phyloP scores from a whole-genome alignment of 768 basidiomycete genomes.

The Mycena haematopus region DNA sequence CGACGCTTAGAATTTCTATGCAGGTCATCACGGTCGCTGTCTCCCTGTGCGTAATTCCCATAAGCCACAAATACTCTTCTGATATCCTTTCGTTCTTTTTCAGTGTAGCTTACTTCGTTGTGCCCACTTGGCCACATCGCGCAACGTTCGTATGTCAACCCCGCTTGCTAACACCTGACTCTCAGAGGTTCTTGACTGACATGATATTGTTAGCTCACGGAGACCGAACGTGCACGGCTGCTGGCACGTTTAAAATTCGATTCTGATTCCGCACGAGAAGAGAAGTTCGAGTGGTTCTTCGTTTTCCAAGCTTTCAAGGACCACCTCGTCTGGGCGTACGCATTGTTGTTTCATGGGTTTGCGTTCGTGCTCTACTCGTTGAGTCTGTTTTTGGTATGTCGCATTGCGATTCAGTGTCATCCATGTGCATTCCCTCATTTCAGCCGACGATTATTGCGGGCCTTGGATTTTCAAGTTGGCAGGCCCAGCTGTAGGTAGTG shows the following conservation, averaged over 20 bases:
- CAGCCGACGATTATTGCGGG: constrained; percentile 66
- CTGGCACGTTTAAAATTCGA: constrained; percentile 57
- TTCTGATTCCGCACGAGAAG: constrained; percentile 58
- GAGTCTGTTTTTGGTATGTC: constrained; percentile 60
- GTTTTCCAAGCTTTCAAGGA: constrained; percentile 63
- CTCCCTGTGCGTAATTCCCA: constrained; percentile 38
- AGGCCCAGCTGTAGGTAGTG: constrained; percentile 56
- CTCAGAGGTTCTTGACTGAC: constrained; percentile 40
- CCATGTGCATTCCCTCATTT: neutral
- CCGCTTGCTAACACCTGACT: constrained; percentile 27
- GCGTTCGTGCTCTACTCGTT: constrained; percentile 65
- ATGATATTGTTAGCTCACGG: constrained; percentile 54
- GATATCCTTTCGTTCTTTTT: neutral
- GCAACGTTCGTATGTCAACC: constrained; percentile 56
- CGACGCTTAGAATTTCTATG: neutral
- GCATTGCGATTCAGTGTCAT: neutral
- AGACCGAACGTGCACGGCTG: constrained; percentile 56
- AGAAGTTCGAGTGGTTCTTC: constrained; percentile 63
- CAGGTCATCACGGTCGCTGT: constrained; percentile 52
- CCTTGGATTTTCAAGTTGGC: constrained; percentile 64
- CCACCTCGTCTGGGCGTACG: constrained; percentile 66
- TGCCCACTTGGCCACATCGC: constrained; percentile 65
- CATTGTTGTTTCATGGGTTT: constrained; percentile 65
- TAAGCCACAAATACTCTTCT: neutral
- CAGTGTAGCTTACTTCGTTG: constrained; percentile 53